Evolutionary conservation across 108 stramenopile species (phyloP).

Genomic region (Licmophora abbreviata): DNA sequence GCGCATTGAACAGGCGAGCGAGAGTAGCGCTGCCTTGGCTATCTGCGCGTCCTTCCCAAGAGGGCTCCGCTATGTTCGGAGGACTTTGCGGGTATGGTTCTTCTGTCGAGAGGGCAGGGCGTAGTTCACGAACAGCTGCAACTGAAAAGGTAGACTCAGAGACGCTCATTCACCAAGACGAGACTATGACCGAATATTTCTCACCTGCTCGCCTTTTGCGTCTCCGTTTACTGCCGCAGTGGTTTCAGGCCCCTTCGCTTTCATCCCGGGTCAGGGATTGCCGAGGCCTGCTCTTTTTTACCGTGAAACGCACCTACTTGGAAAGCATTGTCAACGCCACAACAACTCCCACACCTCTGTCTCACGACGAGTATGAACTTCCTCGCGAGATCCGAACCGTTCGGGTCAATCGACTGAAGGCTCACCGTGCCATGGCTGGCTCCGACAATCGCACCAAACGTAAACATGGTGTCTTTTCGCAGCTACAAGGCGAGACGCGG

Average conservation of each 20-base stretch:
- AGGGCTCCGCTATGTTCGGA: conserved; percentile 69
- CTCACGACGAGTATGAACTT: conserved; percentile 94
- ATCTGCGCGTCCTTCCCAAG: conserved; percentile 68
- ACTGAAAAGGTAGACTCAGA: background rate
- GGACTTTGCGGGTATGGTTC: conserved; percentile 71
- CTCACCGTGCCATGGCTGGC: conserved; percentile 51
- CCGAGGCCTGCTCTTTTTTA: conserved; percentile 53
- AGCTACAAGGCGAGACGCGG: conserved; percentile 85
- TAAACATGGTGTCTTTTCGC: conserved; percentile 87
- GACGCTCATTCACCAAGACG: background rate
- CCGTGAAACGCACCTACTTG: conserved; percentile 67
- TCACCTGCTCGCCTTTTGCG: background rate
- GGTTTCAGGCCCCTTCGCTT: conserved; percentile 52
- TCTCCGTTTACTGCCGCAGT: conserved; percentile 19
- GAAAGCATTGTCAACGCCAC: conserved; percentile 75
- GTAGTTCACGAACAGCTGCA: conserved; percentile 8
- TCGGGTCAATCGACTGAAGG: conserved; percentile 83
- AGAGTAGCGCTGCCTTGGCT: conserved; percentile 65
- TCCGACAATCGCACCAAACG: conserved; percentile 36
- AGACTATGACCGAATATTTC: conserved; percentile 1
- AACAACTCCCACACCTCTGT: conserved; percentile 87
- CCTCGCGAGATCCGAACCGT: conserved; percentile 89
- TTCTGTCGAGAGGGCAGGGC: conserved; percentile 64
- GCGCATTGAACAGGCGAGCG: conserved; percentile 72
- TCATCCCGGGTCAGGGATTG: conserved; percentile 36